These are phyloP conservation scores for Nepenthes alata DNA, from an alignment of 179 eudicot species.

Conservation along the genomic window DNA sequence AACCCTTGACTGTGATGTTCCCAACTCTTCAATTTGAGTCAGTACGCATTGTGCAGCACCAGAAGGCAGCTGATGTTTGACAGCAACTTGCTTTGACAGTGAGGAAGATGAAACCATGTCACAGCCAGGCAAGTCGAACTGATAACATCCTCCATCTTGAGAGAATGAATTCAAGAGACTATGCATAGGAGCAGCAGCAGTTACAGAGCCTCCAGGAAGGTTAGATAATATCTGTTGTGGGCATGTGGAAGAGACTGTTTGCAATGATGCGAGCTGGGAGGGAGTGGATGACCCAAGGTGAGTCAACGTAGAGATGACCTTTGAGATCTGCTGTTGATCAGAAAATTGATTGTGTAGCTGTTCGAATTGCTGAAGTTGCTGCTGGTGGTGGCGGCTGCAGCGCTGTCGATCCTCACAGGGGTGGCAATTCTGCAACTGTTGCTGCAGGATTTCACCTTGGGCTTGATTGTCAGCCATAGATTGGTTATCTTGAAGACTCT, in stretches of 20 bases:
- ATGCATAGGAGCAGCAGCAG: constrained; percentile 25
- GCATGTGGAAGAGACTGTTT: constrained; percentile 28
- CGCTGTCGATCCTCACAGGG: background rate
- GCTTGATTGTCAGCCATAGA: constrained; percentile 22
- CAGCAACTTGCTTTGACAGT: constrained; percentile 34
- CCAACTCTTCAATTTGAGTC: constrained; percentile 17
- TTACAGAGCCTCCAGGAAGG: constrained; percentile 18
- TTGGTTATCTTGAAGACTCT: constrained; percentile 17
- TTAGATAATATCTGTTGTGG: constrained; percentile 35
- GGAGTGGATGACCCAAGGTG: constrained; percentile 29
- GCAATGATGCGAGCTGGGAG: constrained; percentile 28
- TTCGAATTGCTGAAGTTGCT: constrained; percentile 10
- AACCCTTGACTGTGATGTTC: constrained; percentile 15
- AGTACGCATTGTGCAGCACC: constrained; percentile 9
- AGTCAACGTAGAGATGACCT: constrained; percentile 18
- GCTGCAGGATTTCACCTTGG: constrained; percentile 26
- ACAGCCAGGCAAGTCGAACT: constrained; percentile 27
- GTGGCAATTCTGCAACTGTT: constrained; percentile 23
- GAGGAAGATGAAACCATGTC: constrained; percentile 31
- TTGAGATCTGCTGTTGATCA: constrained; percentile 21
- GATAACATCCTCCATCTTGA: constrained; percentile 34
- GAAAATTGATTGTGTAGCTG: constrained; percentile 9
- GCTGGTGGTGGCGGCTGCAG: background rate
- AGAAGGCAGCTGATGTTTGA: constrained; percentile 19
- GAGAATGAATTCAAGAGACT: constrained; percentile 33